A percentile compares a stretch with the other conserved stretches of the same genome.
phyloP scores from a whole-genome alignment of 2,329 filamentous ascomycete genomes.

The Colletotrichum scovillei region DNA sequence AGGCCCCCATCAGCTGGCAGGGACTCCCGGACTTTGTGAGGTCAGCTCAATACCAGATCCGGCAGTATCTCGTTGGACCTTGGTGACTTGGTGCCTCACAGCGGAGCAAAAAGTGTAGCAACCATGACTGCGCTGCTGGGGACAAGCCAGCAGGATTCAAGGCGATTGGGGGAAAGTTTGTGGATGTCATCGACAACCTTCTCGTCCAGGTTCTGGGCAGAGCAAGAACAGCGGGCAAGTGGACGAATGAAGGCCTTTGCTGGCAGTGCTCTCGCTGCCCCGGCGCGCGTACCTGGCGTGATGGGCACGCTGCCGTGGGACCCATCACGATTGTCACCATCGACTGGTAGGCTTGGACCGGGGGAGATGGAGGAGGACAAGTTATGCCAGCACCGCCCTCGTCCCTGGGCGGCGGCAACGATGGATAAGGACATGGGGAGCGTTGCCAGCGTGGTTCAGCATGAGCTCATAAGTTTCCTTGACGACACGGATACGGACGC shows the following conservation, averaged over 20 bases:
- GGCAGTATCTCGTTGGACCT: constrained; percentile 24
- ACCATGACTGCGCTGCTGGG: not conserved
- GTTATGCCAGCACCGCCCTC: constrained; percentile 6
- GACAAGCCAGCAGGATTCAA: constrained; percentile 4
- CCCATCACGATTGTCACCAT: constrained; percentile 23
- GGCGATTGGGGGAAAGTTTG: constrained; percentile 15
- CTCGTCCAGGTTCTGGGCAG: not conserved
- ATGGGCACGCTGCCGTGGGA: constrained; percentile 15
- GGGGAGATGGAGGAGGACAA: constrained; percentile 16
- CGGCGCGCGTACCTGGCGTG: constrained; percentile 17
- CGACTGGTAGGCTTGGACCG: constrained; percentile 15
- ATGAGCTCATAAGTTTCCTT: constrained; percentile 36
- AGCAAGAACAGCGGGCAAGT: not conserved
- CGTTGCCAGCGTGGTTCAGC: constrained; percentile 8
- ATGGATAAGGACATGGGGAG: not conserved
- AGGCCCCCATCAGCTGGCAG: constrained; percentile 2
- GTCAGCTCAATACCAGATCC: constrained; percentile 29
- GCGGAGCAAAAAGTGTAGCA: constrained; percentile 3
- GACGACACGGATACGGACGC: constrained; percentile 32
- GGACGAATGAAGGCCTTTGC: not conserved
- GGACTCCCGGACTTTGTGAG: constrained; percentile 4
- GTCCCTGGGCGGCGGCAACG: constrained; percentile 25
- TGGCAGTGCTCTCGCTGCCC: not conserved
- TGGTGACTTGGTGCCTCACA: not conserved
- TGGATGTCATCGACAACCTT: constrained; percentile 15